These are phyloP conservation scores for Nelumbo lutea DNA, from an alignment of 164 flowering plant species.

Conservation along the genomic window DNA sequence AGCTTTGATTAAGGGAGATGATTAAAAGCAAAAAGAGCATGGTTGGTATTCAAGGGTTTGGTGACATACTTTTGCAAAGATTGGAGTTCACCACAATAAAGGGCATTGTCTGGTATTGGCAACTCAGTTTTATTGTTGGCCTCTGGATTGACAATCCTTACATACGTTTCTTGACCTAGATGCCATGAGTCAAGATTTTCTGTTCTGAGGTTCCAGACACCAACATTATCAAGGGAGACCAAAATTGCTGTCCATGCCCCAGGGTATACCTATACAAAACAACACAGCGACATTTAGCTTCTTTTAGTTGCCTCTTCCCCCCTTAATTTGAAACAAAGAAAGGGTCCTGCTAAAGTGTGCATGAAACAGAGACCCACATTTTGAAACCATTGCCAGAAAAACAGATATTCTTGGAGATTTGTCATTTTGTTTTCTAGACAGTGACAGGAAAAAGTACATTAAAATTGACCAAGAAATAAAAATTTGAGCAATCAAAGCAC, in stretches of 20 bases:
- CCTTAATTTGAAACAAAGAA: background rate
- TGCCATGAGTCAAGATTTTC: slow-evolving; percentile 92
- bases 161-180: slow-evolving; percentile 87
- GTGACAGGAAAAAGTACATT: background rate
- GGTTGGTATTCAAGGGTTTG: too few species aligned
- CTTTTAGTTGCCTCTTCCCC: too few species aligned
- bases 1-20: background rate
- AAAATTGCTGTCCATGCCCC: slow-evolving; percentile 94
- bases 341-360: background rate
- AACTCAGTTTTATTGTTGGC: slow-evolving; percentile 71
- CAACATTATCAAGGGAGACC: slow-evolving; percentile 85
- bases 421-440: too few species aligned
- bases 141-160: slow-evolving; percentile 77
- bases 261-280: slow-evolving; percentile 65
- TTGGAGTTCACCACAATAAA: slow-evolving; percentile 67
- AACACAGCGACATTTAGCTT: too few species aligned
- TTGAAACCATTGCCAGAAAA: background rate
- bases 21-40: background rate
- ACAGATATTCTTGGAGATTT: background rate
- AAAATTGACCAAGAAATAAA: too few species aligned
- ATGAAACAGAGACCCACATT: background rate
- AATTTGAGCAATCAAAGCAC: slow-evolving; percentile 1
- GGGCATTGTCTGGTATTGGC: slow-evolving; percentile 71
- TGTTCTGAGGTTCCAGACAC: slow-evolving; percentile 86
- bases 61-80: slow-evolving; percentile 58